These are phyloP conservation scores for Exophiala mesophila DNA, from an alignment of 2,329 filamentous ascomycete species.

Conservation along the genomic window DNA sequence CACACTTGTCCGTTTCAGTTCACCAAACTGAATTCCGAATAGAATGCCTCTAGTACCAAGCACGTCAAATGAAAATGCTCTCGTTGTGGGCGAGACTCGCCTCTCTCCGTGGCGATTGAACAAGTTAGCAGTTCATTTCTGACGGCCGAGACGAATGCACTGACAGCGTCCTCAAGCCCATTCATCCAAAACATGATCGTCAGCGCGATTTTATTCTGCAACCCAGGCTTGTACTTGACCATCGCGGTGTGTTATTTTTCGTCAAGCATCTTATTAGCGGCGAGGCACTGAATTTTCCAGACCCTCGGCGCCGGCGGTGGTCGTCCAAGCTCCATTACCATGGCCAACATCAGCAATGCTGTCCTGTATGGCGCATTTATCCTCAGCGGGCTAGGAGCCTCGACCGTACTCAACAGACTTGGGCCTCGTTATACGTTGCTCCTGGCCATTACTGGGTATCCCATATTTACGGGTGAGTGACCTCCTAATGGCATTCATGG, in stretches of 20 bases:
- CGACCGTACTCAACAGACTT: slow-evolving; percentile 18
- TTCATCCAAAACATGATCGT: background rate
- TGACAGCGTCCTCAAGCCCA: background rate
- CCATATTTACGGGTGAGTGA: slow-evolving; percentile 16
- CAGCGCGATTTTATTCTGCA: background rate
- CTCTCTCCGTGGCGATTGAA: too few relatives aligned
- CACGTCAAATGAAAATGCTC: too few relatives aligned
- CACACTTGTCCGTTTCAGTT: too few relatives aligned
- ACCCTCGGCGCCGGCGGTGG: slow-evolving; percentile 24
- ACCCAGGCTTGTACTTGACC: background rate
- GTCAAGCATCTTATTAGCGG: background rate
- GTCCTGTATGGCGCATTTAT: slow-evolving; percentile 23
- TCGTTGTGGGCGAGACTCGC: too few relatives aligned
- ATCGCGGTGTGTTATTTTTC: background rate
- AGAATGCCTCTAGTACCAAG: too few relatives aligned
- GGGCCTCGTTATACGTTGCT: slow-evolving; percentile 14
- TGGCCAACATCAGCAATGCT: slow-evolving; percentile 11
- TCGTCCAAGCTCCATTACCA: slow-evolving; percentile 13
- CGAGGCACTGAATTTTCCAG: background rate
- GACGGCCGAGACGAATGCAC: too few relatives aligned
- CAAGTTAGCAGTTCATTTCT: too few relatives aligned
- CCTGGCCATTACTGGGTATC: slow-evolving; percentile 17
- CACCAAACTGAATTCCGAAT: too few relatives aligned
- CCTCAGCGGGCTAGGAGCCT: slow-evolving; percentile 11
- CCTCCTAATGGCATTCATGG: too few relatives aligned